A percentile compares a stretch with the other conserved stretches of the same genome.
Conservation (phyloP, 2,329 filamentous ascomycete species). For the Pseudogymnoascus sp. region DNA sequence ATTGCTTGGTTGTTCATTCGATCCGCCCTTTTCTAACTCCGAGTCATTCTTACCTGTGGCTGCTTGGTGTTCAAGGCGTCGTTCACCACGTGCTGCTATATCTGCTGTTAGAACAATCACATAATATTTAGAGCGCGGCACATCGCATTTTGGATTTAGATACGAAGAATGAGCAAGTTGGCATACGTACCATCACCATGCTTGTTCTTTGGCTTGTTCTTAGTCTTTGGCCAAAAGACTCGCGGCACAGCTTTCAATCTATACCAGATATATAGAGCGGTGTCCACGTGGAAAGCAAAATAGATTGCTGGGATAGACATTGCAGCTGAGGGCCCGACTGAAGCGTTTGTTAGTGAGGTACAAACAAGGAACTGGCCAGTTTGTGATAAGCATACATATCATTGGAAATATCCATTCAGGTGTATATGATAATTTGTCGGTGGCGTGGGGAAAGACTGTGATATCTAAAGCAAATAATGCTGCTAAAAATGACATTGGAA, state of each 20-base stretch:
- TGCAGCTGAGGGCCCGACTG: neutral
- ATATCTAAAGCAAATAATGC: neutral
- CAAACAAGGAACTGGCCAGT: neutral
- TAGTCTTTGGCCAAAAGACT: neutral
- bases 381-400: neutral
- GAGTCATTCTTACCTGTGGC: neutral
- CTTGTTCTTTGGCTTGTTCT: neutral
- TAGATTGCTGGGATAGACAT: slow-evolving; percentile 4
- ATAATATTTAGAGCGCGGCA: neutral
- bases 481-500: neutral
- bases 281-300: neutral
- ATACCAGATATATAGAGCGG: neutral
- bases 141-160: neutral
- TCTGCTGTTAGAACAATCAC: neutral
- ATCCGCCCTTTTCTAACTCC: neutral
- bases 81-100: neutral
- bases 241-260: neutral
- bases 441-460: neutral
- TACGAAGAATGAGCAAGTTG: neutral
- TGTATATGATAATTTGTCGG: neutral
- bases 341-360: neutral
- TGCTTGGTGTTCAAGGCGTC: neutral
- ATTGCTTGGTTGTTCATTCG: neutral
- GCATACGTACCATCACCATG: neutral
- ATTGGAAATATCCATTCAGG: neutral